These are phyloP conservation scores for Zasmidium citrigriseum DNA, from an alignment of 2,329 filamentous ascomycete species.

Conservation along the genomic window DNA sequence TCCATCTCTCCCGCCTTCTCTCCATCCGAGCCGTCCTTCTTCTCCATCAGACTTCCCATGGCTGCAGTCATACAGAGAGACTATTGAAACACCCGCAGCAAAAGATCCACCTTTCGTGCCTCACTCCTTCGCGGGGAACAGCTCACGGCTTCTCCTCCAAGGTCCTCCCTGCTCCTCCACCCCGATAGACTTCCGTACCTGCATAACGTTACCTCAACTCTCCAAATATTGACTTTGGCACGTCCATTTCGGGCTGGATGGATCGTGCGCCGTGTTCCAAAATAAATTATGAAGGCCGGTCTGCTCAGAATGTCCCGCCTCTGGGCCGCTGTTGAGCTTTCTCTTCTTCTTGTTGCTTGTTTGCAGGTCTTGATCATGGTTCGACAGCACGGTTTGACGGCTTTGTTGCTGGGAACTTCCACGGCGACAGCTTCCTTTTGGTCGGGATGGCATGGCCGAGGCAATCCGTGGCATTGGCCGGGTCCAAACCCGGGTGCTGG, in stretches of 20 bases:
- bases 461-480: slow-evolving; percentile 19
- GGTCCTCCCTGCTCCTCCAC: neutral
- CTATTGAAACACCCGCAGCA: neutral
- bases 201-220: neutral
- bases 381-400: neutral
- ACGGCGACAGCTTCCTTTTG: slow-evolving; percentile 12
- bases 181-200: slow-evolving; percentile 7
- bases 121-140: neutral
- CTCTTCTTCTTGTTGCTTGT: slow-evolving; percentile 11
- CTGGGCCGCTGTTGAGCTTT: slow-evolving; percentile 6
- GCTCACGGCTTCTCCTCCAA: neutral
- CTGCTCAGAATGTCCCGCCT: neutral
- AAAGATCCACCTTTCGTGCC: neutral
- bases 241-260: neutral
- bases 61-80: neutral
- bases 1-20: neutral
- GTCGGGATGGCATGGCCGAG: slow-evolving; percentile 11
- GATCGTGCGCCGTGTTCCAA: neutral
- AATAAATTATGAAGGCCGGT: neutral
- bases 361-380: slow-evolving; percentile 15
- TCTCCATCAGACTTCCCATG: neutral
- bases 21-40: neutral
- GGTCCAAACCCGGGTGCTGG: slow-evolving; percentile 14
- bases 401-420: slow-evolving; percentile 2
- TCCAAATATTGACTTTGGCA: neutral